phyloP scores from a whole-genome alignment of 306 rosid genomes.

The Citrullus amarus region DNA sequence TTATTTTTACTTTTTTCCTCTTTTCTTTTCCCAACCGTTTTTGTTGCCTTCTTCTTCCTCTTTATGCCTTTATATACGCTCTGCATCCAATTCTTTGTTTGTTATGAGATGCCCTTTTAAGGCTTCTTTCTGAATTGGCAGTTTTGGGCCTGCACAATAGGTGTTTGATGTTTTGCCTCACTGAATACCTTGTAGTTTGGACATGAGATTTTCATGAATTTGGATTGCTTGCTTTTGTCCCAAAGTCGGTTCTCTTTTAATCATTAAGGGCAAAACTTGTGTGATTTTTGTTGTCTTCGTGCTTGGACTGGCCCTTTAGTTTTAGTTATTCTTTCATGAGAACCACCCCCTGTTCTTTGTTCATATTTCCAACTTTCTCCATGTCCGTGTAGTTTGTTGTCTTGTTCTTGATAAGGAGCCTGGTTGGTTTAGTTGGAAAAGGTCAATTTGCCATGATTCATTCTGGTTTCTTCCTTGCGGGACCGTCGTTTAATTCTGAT shows the following conservation, averaged over 20 bases:
- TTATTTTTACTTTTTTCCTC: too few relatives aligned
- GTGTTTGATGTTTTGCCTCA: constrained; percentile 1
- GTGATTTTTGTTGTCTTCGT: constrained; percentile 1
- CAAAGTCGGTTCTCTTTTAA: background rate
- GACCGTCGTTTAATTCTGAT: background rate
- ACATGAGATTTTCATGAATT: constrained; percentile 10
- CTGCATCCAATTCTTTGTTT: background rate
- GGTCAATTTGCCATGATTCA: background rate
- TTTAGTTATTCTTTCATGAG: background rate
- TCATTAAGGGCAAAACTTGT: background rate
- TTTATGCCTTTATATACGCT: constrained; percentile 2
- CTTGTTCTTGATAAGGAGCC: background rate
- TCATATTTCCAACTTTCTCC: background rate
- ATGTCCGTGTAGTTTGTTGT: constrained; percentile 1
- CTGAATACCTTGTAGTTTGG: background rate
- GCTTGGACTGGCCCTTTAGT: background rate
- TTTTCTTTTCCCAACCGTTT: constrained; percentile 34
- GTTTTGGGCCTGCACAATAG: background rate
- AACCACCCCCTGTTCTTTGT: background rate
- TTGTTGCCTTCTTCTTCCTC: background rate
- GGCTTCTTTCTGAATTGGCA: background rate
- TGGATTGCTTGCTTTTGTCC: background rate
- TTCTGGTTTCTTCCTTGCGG: constrained; percentile 3
- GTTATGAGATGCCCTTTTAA: background rate
- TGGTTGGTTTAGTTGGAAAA: background rate